Percentiles rank a stretch among this genome's conserved stretches.
These are phyloP conservation scores for Termitomyces sp. DNA, from an alignment of 768 basidiomycete genomes.

Conservation along the genomic window DNA sequence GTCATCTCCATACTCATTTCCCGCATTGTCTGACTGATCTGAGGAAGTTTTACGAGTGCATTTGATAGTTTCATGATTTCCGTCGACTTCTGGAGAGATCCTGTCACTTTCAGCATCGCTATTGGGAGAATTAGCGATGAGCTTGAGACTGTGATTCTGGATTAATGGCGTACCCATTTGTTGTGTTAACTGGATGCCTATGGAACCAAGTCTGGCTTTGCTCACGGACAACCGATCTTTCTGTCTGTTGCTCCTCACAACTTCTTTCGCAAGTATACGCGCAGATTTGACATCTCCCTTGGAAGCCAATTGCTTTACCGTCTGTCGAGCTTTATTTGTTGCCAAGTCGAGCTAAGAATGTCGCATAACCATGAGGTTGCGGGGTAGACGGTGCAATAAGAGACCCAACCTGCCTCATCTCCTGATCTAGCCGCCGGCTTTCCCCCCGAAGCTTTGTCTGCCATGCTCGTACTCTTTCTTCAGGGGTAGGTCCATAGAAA, in stretches of 20 bases:
- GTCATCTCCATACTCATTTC: conserved; percentile 99
- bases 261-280: conserved; percentile 85
- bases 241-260: conserved; percentile 94
- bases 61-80: conserved; percentile 99
- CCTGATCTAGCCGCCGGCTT: conserved; percentile 80
- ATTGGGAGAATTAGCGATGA: not conserved
- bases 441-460: conserved; percentile 82
- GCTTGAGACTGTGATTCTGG: not conserved
- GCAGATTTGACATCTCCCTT: conserved; percentile 94
- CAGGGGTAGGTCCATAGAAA: conserved; percentile 93
- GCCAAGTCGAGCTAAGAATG: conserved; percentile 69
- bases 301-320: conserved; percentile 83
- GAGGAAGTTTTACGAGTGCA: conserved; percentile 83
- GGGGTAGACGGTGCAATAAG: conserved; percentile 9
- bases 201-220: conserved; percentile 90
- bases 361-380: conserved; percentile 12
- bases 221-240: conserved; percentile 87
- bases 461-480: conserved; percentile 92
- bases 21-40: conserved; percentile 89
- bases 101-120: conserved; percentile 98
- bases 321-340: conserved; percentile 71
- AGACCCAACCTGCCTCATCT: conserved; percentile 86
- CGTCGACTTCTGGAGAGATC: conserved; percentile 95
- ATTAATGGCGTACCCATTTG: conserved; percentile 72
- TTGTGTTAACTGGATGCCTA: conserved; percentile 83